Conservation (phyloP, 2,329 filamentous ascomycete species). For the Rasamsonia emersonii region DNA sequence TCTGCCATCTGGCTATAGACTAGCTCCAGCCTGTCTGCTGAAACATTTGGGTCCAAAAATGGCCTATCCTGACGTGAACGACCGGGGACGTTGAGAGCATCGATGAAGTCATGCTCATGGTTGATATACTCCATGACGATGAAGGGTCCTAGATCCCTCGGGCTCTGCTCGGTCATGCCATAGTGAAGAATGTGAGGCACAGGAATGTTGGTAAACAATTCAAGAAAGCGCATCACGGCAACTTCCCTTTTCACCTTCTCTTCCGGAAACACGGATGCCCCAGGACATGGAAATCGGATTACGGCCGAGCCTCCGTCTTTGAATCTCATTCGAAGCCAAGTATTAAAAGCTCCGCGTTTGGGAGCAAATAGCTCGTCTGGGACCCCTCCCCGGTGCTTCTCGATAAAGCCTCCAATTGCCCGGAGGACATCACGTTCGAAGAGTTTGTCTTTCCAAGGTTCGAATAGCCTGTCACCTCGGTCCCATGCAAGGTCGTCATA, state of each 20-base stretch:
- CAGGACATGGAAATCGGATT: constrained; percentile 14
- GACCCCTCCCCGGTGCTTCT: constrained; percentile 8
- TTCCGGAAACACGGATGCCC: constrained; percentile 15
- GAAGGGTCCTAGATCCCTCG: constrained; percentile 15
- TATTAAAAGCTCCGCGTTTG: constrained; percentile 12
- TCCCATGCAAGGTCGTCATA: constrained; percentile 11
- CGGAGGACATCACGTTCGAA: constrained; percentile 4
- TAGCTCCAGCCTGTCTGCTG: constrained; percentile 20
- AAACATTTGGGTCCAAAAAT: constrained; percentile 23
- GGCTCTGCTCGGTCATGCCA: constrained; percentile 8
- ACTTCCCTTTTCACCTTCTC: constrained; percentile 27
- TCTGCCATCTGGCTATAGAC: constrained; percentile 30
- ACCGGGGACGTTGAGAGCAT: constrained; percentile 16
- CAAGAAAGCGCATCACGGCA: constrained; percentile 11
- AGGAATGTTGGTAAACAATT: constrained; percentile 12
- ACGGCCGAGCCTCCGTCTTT: constrained; percentile 9
- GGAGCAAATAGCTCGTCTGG: constrained; percentile 8
- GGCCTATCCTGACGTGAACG: constrained; percentile 14
- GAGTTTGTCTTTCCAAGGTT: constrained; percentile 5
- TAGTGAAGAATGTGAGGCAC: constrained; percentile 10
- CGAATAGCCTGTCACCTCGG: constrained; percentile 6
- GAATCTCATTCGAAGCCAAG: constrained; percentile 15
- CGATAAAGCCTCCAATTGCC: constrained; percentile 7
- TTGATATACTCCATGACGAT: constrained; percentile 20
- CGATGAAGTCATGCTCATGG: constrained; percentile 10